phyloP scores from a whole-genome alignment of 257 asterid genomes.

The Perilla frutescens region DNA sequence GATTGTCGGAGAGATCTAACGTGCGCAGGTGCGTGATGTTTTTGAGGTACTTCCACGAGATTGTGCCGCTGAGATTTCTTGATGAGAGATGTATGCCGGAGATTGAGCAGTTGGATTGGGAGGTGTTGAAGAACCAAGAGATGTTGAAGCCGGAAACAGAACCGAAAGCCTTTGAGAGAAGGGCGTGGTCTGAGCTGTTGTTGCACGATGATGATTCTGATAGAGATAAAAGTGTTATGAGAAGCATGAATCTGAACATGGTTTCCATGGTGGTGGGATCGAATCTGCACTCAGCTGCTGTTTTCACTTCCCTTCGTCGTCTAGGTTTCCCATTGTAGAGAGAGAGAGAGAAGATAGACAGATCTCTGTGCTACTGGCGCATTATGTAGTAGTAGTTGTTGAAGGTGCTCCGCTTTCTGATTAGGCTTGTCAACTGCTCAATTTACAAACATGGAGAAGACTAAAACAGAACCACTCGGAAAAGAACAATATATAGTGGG shows the following conservation, averaged over 20 bases:
- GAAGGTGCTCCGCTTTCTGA: not conserved
- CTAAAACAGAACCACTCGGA: constrained; percentile 36
- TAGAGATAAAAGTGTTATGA: constrained; percentile 43
- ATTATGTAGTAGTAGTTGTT: constrained; percentile 15
- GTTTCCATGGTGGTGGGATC: constrained; percentile 43
- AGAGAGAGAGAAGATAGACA: not conserved
- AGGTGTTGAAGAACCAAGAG: constrained; percentile 45
- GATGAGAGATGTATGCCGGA: constrained; percentile 55
- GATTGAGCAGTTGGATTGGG: constrained; percentile 58
- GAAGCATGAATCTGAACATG: constrained; percentile 42
- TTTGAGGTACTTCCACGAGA: constrained; percentile 72
- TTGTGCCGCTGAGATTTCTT: constrained; percentile 64
- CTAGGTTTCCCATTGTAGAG: constrained; percentile 26
- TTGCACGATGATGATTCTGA: constrained; percentile 54
- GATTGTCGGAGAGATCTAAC: constrained; percentile 79
- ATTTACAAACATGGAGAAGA: constrained; percentile 6
- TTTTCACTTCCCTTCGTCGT: constrained; percentile 9
- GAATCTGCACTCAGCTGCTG: not conserved
- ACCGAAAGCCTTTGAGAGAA: constrained; percentile 68
- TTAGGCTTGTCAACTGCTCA: constrained; percentile 32
- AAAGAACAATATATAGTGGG: constrained; percentile 19
- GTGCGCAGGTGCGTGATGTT: constrained; percentile 66
- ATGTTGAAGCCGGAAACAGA: constrained; percentile 71
- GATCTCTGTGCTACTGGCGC: not conserved
- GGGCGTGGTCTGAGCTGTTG: constrained; percentile 45